A percentile compares a stretch with the other conserved stretches of the same genome.
Conservation (phyloP, 805 yeast genomes). For the Lachancea lanzarotensis region DNA sequence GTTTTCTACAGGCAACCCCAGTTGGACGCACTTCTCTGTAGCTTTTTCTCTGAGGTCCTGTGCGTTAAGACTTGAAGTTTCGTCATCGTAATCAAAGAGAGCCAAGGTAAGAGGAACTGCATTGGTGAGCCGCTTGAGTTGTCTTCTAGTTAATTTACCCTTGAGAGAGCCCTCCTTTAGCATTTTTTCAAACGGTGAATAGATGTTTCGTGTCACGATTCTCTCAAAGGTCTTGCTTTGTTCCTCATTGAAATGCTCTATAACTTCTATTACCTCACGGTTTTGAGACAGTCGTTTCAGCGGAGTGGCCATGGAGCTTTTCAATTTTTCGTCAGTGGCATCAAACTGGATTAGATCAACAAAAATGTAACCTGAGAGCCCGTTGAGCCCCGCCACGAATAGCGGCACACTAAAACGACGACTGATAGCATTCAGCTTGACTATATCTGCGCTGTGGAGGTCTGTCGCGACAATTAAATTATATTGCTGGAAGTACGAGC, state of each 20-base stretch:
- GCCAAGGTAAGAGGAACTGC: constrained; percentile 52
- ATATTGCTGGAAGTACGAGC: constrained; percentile 45
- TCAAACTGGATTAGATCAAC: constrained; percentile 67
- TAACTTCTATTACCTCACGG: constrained; percentile 39
- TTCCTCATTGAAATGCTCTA: constrained; percentile 27
- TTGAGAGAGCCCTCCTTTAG: constrained; percentile 35
- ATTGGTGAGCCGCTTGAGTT: constrained; percentile 24
- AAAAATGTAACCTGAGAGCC: constrained; percentile 76
- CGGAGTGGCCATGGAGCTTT: constrained; percentile 42
- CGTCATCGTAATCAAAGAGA: constrained; percentile 40
- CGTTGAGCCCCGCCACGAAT: constrained; percentile 63
- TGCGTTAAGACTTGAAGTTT: constrained; percentile 16
- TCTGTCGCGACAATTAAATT: constrained; percentile 77
- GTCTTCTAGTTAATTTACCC: constrained; percentile 28
- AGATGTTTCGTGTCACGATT: constrained; percentile 35
- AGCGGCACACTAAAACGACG: constrained; percentile 57
- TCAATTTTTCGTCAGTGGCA: constrained; percentile 46
- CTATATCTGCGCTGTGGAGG: constrained; percentile 36
- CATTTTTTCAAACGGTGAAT: constrained; percentile 33
- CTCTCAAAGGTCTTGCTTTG: constrained; percentile 35
- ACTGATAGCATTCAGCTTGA: constrained; percentile 47
- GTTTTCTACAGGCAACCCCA: constrained; percentile 43
- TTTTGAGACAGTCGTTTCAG: constrained; percentile 43
- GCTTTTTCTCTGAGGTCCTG: constrained; percentile 31
- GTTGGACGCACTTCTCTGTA: constrained; percentile 28